Evolutionary conservation across 768 basidiomycete genomes (phyloP).

Genomic region (Trametes punicea): DNA sequence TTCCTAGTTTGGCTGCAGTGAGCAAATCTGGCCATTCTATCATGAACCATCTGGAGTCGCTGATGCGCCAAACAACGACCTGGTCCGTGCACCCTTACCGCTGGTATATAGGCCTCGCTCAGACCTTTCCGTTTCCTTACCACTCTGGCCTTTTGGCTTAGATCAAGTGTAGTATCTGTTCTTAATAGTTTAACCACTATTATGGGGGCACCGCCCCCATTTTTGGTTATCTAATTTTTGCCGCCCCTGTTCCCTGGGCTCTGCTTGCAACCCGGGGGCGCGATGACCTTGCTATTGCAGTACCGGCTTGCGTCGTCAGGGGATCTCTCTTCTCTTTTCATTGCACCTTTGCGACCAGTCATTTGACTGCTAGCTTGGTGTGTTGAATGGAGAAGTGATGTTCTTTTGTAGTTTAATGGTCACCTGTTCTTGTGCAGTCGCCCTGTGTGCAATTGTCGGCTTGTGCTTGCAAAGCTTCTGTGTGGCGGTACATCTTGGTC

Average conservation of each 20-base stretch:
- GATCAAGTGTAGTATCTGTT: constrained; percentile 80
- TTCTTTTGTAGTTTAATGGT: background rate
- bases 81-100: constrained; percentile 15
- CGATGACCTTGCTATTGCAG: constrained; percentile 30
- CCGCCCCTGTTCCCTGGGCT: constrained; percentile 24
- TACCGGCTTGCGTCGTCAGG: constrained; percentile 31
- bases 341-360: constrained; percentile 10
- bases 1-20: background rate
- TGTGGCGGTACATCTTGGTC: too few relatives aligned
- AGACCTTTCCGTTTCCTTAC: constrained; percentile 31
- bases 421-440: background rate
- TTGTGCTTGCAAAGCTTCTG: too few relatives aligned
- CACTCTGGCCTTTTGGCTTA: constrained; percentile 68
- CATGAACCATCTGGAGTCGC: background rate
- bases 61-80: background rate
- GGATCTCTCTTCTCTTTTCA: constrained; percentile 23
- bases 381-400: constrained; percentile 1
- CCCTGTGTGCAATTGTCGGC: too few relatives aligned
- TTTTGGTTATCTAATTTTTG: constrained; percentile 23
- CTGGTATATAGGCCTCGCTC: background rate
- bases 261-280: constrained; percentile 28
- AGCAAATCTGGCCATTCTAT: background rate
- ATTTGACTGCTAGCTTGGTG: constrained; percentile 11
- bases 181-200: constrained; percentile 42
- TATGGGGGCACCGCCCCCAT: constrained; percentile 11